Base-by-base conservation (phyloP, 352 stramenopile genomes). In the Aphanomyces cochlioides region DNA sequence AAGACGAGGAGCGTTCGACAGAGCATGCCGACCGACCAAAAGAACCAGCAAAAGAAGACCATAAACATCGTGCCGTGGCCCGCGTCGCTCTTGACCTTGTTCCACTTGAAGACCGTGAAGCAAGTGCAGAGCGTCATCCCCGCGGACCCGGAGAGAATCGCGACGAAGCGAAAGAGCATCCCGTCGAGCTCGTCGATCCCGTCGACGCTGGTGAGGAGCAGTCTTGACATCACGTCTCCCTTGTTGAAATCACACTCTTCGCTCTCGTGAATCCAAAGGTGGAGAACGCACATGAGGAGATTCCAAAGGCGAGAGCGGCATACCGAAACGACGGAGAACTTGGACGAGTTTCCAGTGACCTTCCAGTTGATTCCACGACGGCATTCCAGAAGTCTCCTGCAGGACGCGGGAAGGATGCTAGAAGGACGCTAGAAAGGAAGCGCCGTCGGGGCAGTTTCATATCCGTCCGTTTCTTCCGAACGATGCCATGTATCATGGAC, bases 31-130 rank as follows among this genome's bases (percentile, higher is more conserved):
- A 19, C 19, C 19, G 37, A 63, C 64, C 64, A 70, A 6, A 61
- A 15, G 39, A 63, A 54, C 36, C 43, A 61, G 54, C 64, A 70
- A 3, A 56, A 54, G 48, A 70, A 70, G 5, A 70, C 53, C 47
- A 63, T 63, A 50, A 70, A 70, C 43, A 70, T 54, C 8, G 64
- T 50, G 15, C 64, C 64, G 13, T 70, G 47, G 36, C 64, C 53
- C 7, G 64, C 39, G 47, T 70, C 43, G 7, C 39, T 37, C 40
- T 56, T 53, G 37, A 70, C 64, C 5, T 48, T 60, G 17, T 47
- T 36, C 64, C 64, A 70, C 40, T 70, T 60, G 54, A 70, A 70
- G 34, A 70, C 64, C 8, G 36, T 34, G 47, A 70, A 12, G 47
- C 64, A 70, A 21, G 48, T 40, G 13, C 28, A n/a, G 40, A 60